Conservation (phyloP, 2,329 filamentous ascomycete genomes). For the Arthrobotrys musiformis region DNA sequence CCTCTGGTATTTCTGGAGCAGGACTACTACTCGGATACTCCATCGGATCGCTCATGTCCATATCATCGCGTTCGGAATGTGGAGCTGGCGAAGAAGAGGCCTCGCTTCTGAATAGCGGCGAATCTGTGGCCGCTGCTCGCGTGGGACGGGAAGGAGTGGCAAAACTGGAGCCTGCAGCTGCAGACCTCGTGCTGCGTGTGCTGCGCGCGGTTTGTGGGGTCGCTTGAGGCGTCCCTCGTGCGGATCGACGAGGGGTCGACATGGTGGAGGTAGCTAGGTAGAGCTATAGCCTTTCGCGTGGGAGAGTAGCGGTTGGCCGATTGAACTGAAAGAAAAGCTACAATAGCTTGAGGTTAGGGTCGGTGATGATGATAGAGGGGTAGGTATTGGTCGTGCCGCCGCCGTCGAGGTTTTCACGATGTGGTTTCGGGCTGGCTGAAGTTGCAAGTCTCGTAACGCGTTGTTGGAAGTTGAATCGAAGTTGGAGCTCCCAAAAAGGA, state of each 20-base stretch:
- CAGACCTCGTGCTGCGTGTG: conserved; percentile 46
- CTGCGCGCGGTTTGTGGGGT: conserved; percentile 41
- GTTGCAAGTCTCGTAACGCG: conserved; percentile 24
- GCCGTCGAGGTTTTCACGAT: conserved; percentile 8
- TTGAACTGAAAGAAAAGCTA: conserved; percentile 4
- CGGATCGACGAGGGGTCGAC: conserved; percentile 55
- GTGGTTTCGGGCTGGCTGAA: background rate
- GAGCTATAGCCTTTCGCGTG: background rate
- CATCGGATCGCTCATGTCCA: conserved; percentile 54
- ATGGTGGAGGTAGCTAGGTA: conserved; percentile 21
- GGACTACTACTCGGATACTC: conserved; percentile 43
- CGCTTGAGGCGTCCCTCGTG: conserved; percentile 46
- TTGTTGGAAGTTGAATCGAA: conserved; percentile 41
- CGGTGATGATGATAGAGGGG: background rate
- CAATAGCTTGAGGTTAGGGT: background rate
- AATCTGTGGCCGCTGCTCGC: conserved; percentile 8
- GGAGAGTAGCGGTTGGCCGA: background rate
- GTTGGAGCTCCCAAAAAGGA: conserved; percentile 31
- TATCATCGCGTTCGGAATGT: conserved; percentile 31
- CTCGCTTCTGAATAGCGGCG: conserved; percentile 38
- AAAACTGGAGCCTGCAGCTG: conserved; percentile 1
- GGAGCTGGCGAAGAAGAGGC: conserved; percentile 49
- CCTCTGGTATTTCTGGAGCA: conserved; percentile 34
- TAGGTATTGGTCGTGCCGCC: background rate
- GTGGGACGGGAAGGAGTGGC: conserved; percentile 20